Percentiles rank a stretch among this genome's conserved stretches.
Conservation (phyloP, 1,284 basidiomycete species). For the Fomitopsis pinicola region DNA sequence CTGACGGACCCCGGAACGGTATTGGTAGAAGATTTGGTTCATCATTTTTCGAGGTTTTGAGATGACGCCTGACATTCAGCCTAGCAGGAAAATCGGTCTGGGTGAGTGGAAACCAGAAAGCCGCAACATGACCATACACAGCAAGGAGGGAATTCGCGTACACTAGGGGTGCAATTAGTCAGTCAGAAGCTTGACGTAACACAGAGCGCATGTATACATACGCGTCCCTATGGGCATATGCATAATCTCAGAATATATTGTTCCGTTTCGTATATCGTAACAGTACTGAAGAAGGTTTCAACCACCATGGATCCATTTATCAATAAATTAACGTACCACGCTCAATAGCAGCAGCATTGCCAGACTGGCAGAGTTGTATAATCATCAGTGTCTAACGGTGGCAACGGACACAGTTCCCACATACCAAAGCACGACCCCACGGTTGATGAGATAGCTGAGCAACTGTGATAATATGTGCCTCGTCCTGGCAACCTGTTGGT, state of each 20-base stretch:
- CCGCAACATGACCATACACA: neutral
- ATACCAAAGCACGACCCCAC: neutral
- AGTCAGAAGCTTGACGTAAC: too few species aligned
- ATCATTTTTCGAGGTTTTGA: neutral
- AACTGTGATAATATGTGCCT: neutral
- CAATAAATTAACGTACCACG: neutral
- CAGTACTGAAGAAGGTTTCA: neutral
- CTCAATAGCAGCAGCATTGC: neutral
- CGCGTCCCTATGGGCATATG: neutral
- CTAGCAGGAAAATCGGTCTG: neutral
- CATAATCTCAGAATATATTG: neutral
- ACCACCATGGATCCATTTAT: neutral
- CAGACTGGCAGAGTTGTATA: neutral
- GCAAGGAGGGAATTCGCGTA: neutral
- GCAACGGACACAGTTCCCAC: neutral
- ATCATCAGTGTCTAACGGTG: too few species aligned
- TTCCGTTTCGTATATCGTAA: neutral
- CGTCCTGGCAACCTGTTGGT: neutral
- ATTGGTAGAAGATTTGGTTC: too few species aligned
- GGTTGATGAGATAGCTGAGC: neutral
- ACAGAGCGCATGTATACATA: neutral
- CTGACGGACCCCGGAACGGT: too few species aligned
- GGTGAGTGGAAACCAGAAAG: neutral
- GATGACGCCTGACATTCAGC: neutral
- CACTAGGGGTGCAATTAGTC: neutral